Percentiles rank a stretch among this genome's conserved stretches.
Evolutionary conservation across 208 protist species (phyloP).

Genomic region (Trypanosoma avium): DNA sequence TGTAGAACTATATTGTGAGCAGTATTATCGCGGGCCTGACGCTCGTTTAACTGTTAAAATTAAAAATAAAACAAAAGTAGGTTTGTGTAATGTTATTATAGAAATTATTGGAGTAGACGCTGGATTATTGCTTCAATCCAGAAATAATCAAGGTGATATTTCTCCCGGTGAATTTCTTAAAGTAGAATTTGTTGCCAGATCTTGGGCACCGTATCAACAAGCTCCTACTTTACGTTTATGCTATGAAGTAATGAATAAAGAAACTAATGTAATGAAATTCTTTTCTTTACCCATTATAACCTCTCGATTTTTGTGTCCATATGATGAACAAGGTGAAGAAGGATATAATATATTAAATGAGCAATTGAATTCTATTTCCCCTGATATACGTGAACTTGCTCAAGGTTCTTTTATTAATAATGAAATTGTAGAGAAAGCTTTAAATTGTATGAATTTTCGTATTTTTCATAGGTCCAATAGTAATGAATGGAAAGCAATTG

Average conservation of each 20-base stretch:
- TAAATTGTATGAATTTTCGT: slow-evolving; percentile 25
- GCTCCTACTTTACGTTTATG: slow-evolving; percentile 62
- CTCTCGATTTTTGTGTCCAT: slow-evolving; percentile 66
- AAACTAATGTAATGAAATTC: slow-evolving; percentile 31
- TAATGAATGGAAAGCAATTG: slow-evolving; percentile 41
- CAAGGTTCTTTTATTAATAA: background rate
- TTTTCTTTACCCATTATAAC: slow-evolving; percentile 63
- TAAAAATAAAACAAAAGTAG: slow-evolving; percentile 25
- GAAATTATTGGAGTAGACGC: slow-evolving; percentile 46
- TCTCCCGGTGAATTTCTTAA: slow-evolving; percentile 22
- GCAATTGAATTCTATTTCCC: slow-evolving; percentile 27
- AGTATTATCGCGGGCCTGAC: slow-evolving; percentile 52
- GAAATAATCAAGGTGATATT: slow-evolving; percentile 29
- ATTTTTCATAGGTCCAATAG: slow-evolving; percentile 12
- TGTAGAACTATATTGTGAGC: slow-evolving; percentile 56
- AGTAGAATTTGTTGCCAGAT: slow-evolving; percentile 73
- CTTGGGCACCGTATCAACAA: slow-evolving; percentile 47
- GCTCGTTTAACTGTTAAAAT: slow-evolving; percentile 39
- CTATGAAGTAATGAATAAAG: slow-evolving; percentile 30
- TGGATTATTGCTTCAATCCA: slow-evolving; percentile 64
- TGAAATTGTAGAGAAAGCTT: slow-evolving; percentile 4
- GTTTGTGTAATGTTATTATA: slow-evolving; percentile 35
- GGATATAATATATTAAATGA: slow-evolving; percentile 43
- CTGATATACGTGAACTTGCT: slow-evolving; percentile 28
- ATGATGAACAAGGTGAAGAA: slow-evolving; percentile 40